Evolutionary conservation across 2,329 filamentous ascomycete genomes (phyloP).

Genomic region (Colletotrichum sp.): DNA sequence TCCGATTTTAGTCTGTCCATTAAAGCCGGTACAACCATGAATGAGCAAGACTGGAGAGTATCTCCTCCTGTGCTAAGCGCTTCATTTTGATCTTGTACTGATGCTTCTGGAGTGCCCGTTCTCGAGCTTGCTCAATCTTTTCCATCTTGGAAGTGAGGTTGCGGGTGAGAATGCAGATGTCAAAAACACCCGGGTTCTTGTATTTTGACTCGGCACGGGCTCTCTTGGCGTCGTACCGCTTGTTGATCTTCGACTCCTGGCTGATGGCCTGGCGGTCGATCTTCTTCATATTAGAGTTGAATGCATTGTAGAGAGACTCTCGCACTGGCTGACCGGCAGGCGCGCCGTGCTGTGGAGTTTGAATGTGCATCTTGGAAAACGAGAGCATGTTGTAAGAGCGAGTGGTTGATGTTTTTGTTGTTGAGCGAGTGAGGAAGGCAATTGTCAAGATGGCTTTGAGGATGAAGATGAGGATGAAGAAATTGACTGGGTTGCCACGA

Average conservation of each 20-base stretch:
- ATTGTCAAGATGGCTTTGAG: not conserved
- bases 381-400: not conserved
- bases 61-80: not conserved
- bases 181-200: not conserved
- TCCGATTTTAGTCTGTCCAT: not conserved
- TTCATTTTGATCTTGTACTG: not conserved
- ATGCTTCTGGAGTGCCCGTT: not conserved
- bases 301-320: not conserved
- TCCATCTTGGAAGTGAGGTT: not conserved
- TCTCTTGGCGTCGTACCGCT: not conserved
- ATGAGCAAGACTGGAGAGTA: not conserved
- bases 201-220: not conserved
- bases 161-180: not conserved
- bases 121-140: not conserved
- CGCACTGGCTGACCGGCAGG: not conserved
- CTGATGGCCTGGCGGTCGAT: not conserved
- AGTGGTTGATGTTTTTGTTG: not conserved
- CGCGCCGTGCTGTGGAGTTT: not conserved
- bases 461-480: not conserved
- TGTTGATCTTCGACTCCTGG: not conserved
- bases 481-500: not conserved
- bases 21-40: not conserved
- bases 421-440: not conserved
- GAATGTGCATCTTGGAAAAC: not conserved
- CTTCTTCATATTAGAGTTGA: not conserved